phyloP scores from a whole-genome alignment of 2,329 filamentous ascomycete species.

The Chrysoporthe puriensis region DNA sequence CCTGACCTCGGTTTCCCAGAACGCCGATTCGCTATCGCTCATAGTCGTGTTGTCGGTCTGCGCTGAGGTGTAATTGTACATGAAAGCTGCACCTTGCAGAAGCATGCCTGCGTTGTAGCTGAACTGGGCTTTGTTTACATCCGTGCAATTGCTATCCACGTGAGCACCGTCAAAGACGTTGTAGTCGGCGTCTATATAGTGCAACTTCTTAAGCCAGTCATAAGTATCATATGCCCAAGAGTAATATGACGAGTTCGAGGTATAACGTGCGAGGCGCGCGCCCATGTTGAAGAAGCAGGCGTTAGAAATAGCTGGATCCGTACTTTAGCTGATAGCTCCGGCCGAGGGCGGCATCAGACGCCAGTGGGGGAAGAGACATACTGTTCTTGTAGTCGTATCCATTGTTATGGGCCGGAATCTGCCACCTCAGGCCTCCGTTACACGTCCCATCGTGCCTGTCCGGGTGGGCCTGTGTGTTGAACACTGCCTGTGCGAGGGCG shows the following conservation, averaged over 20 bases:
- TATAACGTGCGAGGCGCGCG: constrained; percentile 65
- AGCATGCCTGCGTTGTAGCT: constrained; percentile 59
- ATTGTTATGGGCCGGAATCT: constrained; percentile 17
- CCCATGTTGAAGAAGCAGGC: constrained; percentile 54
- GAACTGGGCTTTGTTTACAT: constrained; percentile 57
- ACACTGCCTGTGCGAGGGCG: constrained; percentile 25
- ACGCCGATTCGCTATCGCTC: constrained; percentile 16
- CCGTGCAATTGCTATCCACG: constrained; percentile 54
- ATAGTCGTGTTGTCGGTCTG: constrained; percentile 26
- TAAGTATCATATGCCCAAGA: constrained; percentile 59
- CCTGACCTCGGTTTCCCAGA: constrained; percentile 51
- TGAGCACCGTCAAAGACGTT: constrained; percentile 63
- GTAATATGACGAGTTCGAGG: constrained; percentile 58
- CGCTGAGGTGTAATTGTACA: constrained; percentile 60
- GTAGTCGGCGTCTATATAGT: constrained; percentile 58
- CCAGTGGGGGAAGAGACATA: background rate
- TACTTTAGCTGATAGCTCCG: background rate
- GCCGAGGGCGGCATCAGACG: background rate
- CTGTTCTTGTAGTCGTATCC: constrained; percentile 24
- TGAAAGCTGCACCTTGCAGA: constrained; percentile 57
- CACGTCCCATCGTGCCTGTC: constrained; percentile 23
- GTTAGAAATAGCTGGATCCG: constrained; percentile 43
- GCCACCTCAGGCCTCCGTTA: constrained; percentile 23
- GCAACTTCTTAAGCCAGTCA: constrained; percentile 57
- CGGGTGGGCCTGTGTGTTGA: constrained; percentile 21